Evolutionary conservation across 1,284 basidiomycete genomes (phyloP).

Genomic region (Microbotryomycetes sp.): DNA sequence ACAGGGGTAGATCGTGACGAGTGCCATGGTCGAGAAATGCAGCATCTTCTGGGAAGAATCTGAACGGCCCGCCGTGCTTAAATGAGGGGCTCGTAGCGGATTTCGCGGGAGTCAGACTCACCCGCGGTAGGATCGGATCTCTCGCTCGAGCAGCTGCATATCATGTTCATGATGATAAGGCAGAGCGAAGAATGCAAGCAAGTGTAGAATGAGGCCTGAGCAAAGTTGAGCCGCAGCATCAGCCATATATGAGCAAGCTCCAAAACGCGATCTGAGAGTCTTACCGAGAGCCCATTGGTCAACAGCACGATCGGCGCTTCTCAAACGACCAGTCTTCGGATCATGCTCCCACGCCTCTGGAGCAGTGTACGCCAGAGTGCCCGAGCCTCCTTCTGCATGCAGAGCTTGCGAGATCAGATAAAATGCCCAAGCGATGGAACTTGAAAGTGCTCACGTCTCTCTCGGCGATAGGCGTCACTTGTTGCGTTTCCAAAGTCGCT

Average conservation of each 20-base stretch:
- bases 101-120: constrained; percentile 6
- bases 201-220: constrained; percentile 32
- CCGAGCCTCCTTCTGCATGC: constrained; percentile 27
- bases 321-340: constrained; percentile 9
- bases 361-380: constrained; percentile 35
- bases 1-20: constrained; percentile 30
- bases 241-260: neutral
- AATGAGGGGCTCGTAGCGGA: neutral
- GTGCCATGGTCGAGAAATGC: constrained; percentile 11
- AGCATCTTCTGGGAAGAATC: constrained; percentile 15
- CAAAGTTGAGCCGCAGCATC: neutral
- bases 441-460: constrained; percentile 12
- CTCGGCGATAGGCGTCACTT: constrained; percentile 17
- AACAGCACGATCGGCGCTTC: constrained; percentile 19
- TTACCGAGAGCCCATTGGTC: constrained; percentile 36
- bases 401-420: no score
- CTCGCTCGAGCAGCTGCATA: constrained; percentile 25
- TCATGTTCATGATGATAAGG: constrained; percentile 30
- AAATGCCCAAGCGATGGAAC: neutral
- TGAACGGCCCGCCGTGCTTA: neutral
- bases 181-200: constrained; percentile 36
- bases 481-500: constrained; percentile 34
- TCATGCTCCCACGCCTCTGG: constrained; percentile 30
- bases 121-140: constrained; percentile 32
- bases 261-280: neutral